Evolutionary conservation across 495 filamentous ascomycete genomes (phyloP).

Genomic region (Alectoria sarmentosa): DNA sequence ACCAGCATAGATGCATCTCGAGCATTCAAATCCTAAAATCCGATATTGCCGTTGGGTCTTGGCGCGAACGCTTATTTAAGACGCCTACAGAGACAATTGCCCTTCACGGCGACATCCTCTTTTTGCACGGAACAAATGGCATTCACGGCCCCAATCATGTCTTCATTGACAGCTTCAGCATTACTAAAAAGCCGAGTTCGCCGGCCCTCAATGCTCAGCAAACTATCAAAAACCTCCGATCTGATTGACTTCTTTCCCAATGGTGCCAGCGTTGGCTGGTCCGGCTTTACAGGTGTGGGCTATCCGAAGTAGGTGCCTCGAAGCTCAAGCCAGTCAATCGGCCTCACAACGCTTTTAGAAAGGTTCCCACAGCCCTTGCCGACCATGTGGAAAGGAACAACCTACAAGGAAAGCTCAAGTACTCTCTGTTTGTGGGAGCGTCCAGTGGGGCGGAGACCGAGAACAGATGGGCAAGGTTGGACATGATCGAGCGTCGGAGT

Average conservation of each 20-base stretch:
- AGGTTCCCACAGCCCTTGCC: constrained; percentile 75
- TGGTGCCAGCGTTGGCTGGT: constrained; percentile 81
- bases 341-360: constrained; percentile 41
- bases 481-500: constrained; percentile 82
- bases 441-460: constrained; percentile 87
- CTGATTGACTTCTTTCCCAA: constrained; percentile 73
- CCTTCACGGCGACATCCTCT: background rate
- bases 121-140: background rate
- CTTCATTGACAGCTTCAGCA: constrained; percentile 54
- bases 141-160: background rate
- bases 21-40: background rate
- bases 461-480: constrained; percentile 75
- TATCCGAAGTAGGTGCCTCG: constrained; percentile 69
- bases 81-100: background rate
- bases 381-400: constrained; percentile 87
- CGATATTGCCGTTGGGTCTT: background rate
- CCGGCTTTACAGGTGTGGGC: constrained; percentile 85
- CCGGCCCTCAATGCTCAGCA: constrained; percentile 70
- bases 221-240: constrained; percentile 72
- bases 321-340: constrained; percentile 1
- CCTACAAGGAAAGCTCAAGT: constrained; percentile 75
- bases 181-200: constrained; percentile 67
- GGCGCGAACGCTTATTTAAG: background rate
- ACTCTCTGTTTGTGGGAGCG: constrained; percentile 82
- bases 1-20: background rate